These are phyloP conservation scores for Aureobasidium sp. DNA, from an alignment of 2,329 filamentous ascomycete species.

Conservation along the genomic window DNA sequence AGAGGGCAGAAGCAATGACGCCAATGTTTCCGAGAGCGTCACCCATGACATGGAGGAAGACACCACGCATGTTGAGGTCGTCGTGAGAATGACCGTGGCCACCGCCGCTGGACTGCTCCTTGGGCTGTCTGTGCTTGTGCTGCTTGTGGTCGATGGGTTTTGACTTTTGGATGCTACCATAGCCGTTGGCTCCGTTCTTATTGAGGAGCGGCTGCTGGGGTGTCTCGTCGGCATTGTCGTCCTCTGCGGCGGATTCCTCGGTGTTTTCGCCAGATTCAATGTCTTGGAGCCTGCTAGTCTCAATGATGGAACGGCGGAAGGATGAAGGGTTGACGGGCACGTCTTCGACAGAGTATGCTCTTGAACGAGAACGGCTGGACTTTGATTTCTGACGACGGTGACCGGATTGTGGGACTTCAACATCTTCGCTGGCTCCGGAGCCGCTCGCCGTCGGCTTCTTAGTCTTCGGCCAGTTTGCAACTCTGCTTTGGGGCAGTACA, in stretches of 20 bases:
- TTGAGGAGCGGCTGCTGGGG: conserved; percentile 28
- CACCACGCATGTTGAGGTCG: conserved; percentile 89
- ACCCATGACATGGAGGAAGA: conserved; percentile 65
- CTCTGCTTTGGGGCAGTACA: conserved; percentile 55
- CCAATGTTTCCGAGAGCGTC: conserved; percentile 82
- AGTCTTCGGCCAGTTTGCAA: conserved; percentile 44
- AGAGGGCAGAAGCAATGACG: conserved; percentile 72
- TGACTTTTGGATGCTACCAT: conserved; percentile 22
- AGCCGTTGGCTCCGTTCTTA: conserved; percentile 28
- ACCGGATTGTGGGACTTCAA: conserved; percentile 19
- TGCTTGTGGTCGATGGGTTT: conserved; percentile 34
- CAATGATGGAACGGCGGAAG: conserved; percentile 88
- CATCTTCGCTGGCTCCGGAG: conserved; percentile 24
- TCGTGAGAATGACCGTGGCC: conserved; percentile 70
- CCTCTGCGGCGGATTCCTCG: conserved; percentile 43
- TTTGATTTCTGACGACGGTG: conserved; percentile 48
- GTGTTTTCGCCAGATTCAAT: conserved; percentile 49
- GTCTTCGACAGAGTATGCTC: conserved; percentile 54
- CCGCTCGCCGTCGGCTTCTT: conserved; percentile 9
- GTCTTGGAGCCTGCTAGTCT: conserved; percentile 60
- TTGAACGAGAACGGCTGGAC: conserved; percentile 54
- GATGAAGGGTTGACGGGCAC: conserved; percentile 83
- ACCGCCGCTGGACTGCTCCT: conserved; percentile 50
- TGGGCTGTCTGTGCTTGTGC: conserved; percentile 77
- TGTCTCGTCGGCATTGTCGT: conserved; percentile 24